A percentile compares a stretch with the other conserved stretches of the same genome.
Conservation (phyloP, 129 eudicot genomes). For the Rutidosis leptorrhynchoides region DNA sequence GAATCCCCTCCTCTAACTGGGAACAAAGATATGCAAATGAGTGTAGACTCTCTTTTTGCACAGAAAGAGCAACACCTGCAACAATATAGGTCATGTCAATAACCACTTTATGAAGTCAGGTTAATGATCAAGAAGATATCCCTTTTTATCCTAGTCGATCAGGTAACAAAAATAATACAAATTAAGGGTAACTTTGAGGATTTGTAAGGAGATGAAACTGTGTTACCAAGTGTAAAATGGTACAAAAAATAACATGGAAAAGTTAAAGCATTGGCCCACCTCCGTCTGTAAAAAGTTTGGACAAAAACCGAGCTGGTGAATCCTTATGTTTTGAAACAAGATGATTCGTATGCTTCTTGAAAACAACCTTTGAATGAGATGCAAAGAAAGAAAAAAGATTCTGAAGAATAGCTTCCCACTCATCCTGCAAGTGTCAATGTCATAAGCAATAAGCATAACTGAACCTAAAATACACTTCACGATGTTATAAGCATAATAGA, state of each 20-base stretch:
- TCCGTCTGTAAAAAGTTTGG: slow-evolving; percentile 56
- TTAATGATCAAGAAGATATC: background rate
- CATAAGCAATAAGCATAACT: too few species aligned
- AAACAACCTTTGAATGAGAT: slow-evolving; percentile 44
- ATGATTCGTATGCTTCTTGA: slow-evolving; percentile 56
- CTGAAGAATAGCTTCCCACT: slow-evolving; percentile 43
- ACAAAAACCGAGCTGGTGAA: slow-evolving; percentile 48
- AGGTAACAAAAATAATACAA: background rate
- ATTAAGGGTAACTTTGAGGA: background rate
- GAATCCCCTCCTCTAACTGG: slow-evolving; percentile 48
- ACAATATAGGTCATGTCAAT: background rate
- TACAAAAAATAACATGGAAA: background rate
- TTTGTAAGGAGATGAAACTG: background rate
- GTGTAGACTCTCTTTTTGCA: slow-evolving; percentile 71
- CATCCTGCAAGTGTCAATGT: slow-evolving; percentile 50
- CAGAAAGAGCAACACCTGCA: slow-evolving; percentile 57
- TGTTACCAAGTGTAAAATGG: background rate
- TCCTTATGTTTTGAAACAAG: slow-evolving; percentile 52
- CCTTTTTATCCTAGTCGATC: background rate
- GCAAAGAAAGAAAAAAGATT: slow-evolving; percentile 68
- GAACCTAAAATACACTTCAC: background rate
- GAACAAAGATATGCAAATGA: slow-evolving; percentile 50
- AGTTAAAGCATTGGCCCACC: slow-evolving; percentile 28
- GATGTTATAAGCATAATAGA: too few species aligned
- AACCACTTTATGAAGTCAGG: slow-evolving; percentile 1